Evolutionary conservation across 257 asterid species (phyloP).

Genomic region (Solanum okadae): DNA sequence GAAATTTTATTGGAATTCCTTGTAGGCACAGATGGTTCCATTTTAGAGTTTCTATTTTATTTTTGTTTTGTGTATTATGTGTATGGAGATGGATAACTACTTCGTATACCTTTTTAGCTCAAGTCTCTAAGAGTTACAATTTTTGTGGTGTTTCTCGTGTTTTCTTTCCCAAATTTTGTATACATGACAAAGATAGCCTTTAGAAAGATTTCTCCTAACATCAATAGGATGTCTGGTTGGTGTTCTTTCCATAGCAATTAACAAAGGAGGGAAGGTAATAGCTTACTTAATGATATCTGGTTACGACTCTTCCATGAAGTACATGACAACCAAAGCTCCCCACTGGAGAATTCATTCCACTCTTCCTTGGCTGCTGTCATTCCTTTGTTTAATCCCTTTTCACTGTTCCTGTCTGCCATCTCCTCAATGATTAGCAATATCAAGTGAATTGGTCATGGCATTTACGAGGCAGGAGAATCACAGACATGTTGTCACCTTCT

Average conservation of each 20-base stretch:
- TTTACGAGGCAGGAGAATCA: neutral
- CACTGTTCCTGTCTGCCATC: neutral
- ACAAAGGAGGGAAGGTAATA: neutral
- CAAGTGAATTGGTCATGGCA: neutral
- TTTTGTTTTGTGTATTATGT: neutral
- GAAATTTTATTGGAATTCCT: neutral
- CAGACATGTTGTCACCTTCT: neutral
- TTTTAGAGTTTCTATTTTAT: neutral
- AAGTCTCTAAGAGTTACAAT: neutral
- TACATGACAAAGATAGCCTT: neutral
- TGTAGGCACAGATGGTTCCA: neutral
- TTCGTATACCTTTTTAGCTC: neutral
- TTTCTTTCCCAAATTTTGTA: neutral
- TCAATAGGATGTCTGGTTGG: neutral
- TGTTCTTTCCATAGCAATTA: neutral
- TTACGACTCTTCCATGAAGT: neutral
- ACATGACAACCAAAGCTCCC: neutral
- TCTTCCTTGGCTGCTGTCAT: neutral
- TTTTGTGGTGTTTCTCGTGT: neutral
- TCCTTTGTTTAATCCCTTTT: neutral
- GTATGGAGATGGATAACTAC: neutral
- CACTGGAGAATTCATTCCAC: neutral
- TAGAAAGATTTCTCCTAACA: neutral
- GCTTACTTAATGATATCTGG: neutral
- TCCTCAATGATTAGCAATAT: neutral